Evolutionary conservation across 2,329 filamentous ascomycete species (phyloP), one percentile per base, ranked within the genome.

Genomic region (Arachnopeziza araneosa): DNA sequence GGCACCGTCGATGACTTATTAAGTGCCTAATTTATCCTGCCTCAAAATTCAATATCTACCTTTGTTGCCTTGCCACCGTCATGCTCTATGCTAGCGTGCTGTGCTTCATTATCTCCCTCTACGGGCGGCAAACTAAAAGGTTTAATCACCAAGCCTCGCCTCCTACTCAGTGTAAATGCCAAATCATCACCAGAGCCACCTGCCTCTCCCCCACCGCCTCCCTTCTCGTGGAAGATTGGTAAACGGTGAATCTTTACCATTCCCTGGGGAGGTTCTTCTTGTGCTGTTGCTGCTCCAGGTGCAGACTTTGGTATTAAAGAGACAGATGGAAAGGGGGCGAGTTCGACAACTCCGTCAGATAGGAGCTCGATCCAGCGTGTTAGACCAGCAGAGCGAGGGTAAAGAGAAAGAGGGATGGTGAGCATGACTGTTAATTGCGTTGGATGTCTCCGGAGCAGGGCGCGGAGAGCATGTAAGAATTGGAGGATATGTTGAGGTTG

Each of bases 101-200:
- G 68, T 32, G 62, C 65, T 32, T 75, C 74, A 26, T 78, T 76
- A 65, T 92, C 91, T 1, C 89, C 91, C 58, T 92, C 90, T 50
- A 93, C 79, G 0, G 95, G 95, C 24, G 95, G 95, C 51, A 99
- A 78, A 72, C 89, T 95, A 74, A 92, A 97, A 0, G 92, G 91
- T 68, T 88, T 90, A 64, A 99, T 91, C 49, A 91, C 83, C 66
- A 99, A 85, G 56, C 91, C 93, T 68, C 83, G 87, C 2, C 83
- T 82, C 68, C 91, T 82, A 73, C 91, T 96, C 56, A 99, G 76
- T 62, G 87, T 93, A 73, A 99, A 99, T 4, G 92, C 92, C 75
- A 96, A 83, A 74, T 97, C 92, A 70, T 96, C 90, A 24, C 90
- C 86, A 57, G 88, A 81, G 63, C 85, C 86, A 60, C 83, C 83